phyloP scores from a whole-genome alignment of 108 stramenopile species.

The Cylindrotheca closterium region DNA sequence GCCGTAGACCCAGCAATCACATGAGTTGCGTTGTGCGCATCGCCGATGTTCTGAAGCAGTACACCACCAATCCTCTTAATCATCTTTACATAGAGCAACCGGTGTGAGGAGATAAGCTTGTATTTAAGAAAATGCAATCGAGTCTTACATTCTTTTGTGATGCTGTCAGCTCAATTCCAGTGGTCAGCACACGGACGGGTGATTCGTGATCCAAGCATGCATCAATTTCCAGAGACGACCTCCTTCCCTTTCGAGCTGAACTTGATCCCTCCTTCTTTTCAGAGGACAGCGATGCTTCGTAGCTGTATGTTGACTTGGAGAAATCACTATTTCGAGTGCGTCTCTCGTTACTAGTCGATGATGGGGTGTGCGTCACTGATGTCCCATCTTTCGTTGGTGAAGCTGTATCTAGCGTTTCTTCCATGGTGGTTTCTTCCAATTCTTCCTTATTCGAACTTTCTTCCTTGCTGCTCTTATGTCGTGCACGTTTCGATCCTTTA shows the following conservation, averaged over 20 bases:
- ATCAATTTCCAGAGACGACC: not conserved
- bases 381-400: too few species aligned
- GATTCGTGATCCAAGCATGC: not conserved
- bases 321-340: too few species aligned
- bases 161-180: not conserved
- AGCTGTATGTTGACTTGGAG: too few species aligned
- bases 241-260: slow-evolving; percentile 1
- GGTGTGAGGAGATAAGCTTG: not conserved
- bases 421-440: too few species aligned
- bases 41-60: slow-evolving; percentile 35
- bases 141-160: slow-evolving; percentile 5
- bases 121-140: not conserved
- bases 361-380: too few species aligned
- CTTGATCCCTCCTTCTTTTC: too few species aligned
- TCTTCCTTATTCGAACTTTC: too few species aligned
- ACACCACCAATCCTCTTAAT: slow-evolving; percentile 50
- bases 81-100: slow-evolving; percentile 16
- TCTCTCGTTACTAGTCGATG: too few species aligned
- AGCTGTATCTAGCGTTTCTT: too few species aligned
- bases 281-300: too few species aligned
- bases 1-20: slow-evolving; percentile 50
- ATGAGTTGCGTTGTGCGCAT: slow-evolving; percentile 53
- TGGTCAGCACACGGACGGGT: slow-evolving; percentile 6
- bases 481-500: too few species aligned
- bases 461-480: too few species aligned